Conservation (phyloP, 2,329 filamentous ascomycete species). For the Aureobasidium vineae region DNA sequence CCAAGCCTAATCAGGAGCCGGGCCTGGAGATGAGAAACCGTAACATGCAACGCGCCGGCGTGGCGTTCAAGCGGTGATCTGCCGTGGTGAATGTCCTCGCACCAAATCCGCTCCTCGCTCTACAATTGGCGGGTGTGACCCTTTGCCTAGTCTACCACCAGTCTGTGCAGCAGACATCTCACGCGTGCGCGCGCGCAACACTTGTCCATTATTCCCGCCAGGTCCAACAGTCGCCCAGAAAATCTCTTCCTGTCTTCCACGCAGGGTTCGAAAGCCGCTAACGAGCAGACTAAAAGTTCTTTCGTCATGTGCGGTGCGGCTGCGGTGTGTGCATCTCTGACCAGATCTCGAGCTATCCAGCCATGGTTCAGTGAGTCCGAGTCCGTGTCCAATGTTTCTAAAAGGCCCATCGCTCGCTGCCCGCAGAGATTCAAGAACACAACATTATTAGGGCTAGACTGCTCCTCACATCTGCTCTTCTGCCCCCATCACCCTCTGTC, state of each 20-base stretch:
- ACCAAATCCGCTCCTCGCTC: not conserved
- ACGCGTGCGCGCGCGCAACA: constrained; percentile 19
- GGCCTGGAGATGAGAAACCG: constrained; percentile 9
- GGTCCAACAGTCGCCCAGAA: constrained; percentile 22
- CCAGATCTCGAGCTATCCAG: constrained; percentile 23
- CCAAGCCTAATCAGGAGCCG: constrained; percentile 22
- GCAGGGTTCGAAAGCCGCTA: constrained; percentile 25
- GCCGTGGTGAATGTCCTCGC: constrained; percentile 8
- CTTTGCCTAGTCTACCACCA: constrained; percentile 2
- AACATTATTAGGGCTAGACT: constrained; percentile 16
- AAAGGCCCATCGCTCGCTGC: constrained; percentile 24
- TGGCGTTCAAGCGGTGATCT: constrained; percentile 23
- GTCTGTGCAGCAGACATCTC: constrained; percentile 25
- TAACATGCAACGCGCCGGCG: constrained; percentile 21
- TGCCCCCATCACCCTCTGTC: constrained; percentile 5
- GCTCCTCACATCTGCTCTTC: constrained; percentile 2
- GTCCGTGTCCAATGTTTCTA: constrained; percentile 26
- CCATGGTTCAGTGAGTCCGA: constrained; percentile 20
- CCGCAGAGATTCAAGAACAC: constrained; percentile 20
- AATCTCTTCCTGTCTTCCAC: constrained; percentile 21
- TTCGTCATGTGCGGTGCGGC: constrained; percentile 26
- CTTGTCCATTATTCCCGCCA: constrained; percentile 22
- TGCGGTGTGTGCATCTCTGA: constrained; percentile 25
- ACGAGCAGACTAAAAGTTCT: constrained; percentile 22
- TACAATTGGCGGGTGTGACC: constrained; percentile 10